Conservation (phyloP, 2,329 filamentous ascomycete species). For the Dothistroma septosporum region DNA sequence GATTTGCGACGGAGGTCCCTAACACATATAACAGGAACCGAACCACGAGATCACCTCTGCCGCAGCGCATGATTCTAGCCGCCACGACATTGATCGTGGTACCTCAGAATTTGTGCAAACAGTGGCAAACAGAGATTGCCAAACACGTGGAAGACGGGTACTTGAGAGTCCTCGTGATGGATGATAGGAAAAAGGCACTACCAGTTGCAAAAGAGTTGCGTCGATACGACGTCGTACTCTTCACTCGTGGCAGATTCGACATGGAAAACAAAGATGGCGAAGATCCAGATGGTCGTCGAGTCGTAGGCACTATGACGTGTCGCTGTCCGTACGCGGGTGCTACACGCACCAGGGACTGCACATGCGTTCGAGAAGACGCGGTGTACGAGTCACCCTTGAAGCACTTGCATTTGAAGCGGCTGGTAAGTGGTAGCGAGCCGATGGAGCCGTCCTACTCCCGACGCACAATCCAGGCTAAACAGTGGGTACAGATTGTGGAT, state of each 20-base stretch:
- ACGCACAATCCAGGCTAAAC: background rate
- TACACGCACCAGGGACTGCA: constrained; percentile 43
- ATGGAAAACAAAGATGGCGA: constrained; percentile 1
- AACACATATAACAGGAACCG: constrained; percentile 31
- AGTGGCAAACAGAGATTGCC: constrained; percentile 76
- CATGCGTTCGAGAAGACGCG: constrained; percentile 40
- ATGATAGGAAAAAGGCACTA: constrained; percentile 49
- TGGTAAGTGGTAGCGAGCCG: constrained; percentile 35
- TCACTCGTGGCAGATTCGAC: constrained; percentile 65
- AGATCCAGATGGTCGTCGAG: constrained; percentile 39
- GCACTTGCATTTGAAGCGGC: constrained; percentile 74
- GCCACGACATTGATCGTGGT: constrained; percentile 72
- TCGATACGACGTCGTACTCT: constrained; percentile 70
- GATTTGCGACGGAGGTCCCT: background rate
- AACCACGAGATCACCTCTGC: constrained; percentile 37
- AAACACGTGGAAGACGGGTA: constrained; percentile 64
- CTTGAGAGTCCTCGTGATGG: constrained; percentile 60
- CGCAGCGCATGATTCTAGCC: constrained; percentile 59
- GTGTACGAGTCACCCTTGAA: constrained; percentile 60
- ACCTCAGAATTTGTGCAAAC: constrained; percentile 74
- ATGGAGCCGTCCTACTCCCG: background rate
- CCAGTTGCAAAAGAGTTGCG: constrained; percentile 58
- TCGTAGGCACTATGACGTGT: constrained; percentile 31
- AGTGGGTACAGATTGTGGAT: constrained; percentile 62
- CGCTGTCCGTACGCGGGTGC: constrained; percentile 44